These are phyloP conservation scores for Juncus effusus DNA, from an alignment of 176 grass and related monocot genomes.

Conservation along the genomic window DNA sequence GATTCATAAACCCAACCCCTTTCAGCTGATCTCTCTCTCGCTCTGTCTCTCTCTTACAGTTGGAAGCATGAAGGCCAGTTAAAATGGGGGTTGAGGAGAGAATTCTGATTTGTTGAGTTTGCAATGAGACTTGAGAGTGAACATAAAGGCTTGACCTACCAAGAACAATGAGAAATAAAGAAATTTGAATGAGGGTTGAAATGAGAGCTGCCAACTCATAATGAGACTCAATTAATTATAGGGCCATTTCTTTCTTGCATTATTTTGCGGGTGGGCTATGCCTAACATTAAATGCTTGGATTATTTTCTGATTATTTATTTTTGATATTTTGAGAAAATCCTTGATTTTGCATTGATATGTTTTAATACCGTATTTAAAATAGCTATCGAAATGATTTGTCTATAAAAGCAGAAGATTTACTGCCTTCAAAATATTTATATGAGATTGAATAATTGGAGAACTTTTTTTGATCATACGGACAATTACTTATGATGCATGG, in stretches of 20 bases:
- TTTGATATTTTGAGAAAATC: not conserved
- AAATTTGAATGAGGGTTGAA: conserved; percentile 7
- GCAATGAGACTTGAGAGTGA: conserved; percentile 7
- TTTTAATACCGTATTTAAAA: too few relatives aligned
- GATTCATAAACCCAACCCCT: not conserved
- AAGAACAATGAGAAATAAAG: conserved; percentile 22
- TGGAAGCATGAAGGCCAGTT: conserved; percentile 20
- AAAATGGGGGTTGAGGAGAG: not conserved
- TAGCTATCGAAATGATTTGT: too few relatives aligned
- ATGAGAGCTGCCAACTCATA: conserved; percentile 20
- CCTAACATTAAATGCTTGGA: not conserved
- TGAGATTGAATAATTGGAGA: too few relatives aligned
- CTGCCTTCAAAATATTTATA: too few relatives aligned
- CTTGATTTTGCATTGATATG: not conserved
- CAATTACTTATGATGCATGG: too few relatives aligned
- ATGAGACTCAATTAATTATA: conserved; percentile 5
- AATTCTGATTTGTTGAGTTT: conserved; percentile 7
- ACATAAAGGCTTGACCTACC: conserved; percentile 30
- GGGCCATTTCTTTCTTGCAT: not conserved
- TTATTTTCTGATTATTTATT: not conserved
- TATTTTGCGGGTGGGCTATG: not conserved
- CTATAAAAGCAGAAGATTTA: too few relatives aligned
- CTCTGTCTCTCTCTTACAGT: conserved; percentile 31
- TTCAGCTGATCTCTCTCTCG: not conserved
- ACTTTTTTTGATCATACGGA: too few relatives aligned